Base-by-base conservation (phyloP, 805 yeast genomes). In the Starmerella asiatica region DNA sequence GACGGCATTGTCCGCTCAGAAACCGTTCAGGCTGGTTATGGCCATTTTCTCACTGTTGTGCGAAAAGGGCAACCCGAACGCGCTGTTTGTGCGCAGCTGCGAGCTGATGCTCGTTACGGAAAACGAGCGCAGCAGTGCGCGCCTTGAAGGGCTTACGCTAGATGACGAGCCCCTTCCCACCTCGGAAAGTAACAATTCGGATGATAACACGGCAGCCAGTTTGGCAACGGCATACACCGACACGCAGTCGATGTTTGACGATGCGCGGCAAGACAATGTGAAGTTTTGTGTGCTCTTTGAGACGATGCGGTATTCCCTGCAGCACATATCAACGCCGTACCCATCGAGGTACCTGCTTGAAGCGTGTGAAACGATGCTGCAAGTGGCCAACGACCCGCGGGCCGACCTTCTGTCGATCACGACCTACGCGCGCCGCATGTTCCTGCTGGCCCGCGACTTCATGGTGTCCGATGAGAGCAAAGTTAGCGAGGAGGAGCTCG, bases 341-440 rank as follows among this genome's bases (percentile, higher is more conserved):
- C 95, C 96, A 6, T 79, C 94, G 0, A 72, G 79, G 45, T 85
- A 81, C 53, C 61, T 86, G 34, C 68, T 79, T 1, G 78, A 82
- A 70, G 73, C 77, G 0, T 69, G 76, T 0, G 56, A 79, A 1
- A 66, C 84, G 0, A 56, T 76, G 28, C 59, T 78, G 38, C 73
- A 73, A 36, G 67, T 73, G 26, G 55, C 73, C 14, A 42, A 42
- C 34, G 62, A 67, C 26, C 46, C 56, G 7, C 73, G 74, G 45
- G 54, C 60, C 5, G 59, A 58, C 16, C 51, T 47, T 34, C 58
- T 48, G 9, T 65, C 66, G 24, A 47, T 58, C 1, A 56, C 64
- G 3, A 62, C 73, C 29, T 61, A 75, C 16, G 58, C 68, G 37
- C 77, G 85, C 53, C 69, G 94, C 49, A 57, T 78, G 29, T 84